Evolutionary conservation across 331 rosid genomes (phyloP).

Genomic region (Stylosanthes scabra): DNA sequence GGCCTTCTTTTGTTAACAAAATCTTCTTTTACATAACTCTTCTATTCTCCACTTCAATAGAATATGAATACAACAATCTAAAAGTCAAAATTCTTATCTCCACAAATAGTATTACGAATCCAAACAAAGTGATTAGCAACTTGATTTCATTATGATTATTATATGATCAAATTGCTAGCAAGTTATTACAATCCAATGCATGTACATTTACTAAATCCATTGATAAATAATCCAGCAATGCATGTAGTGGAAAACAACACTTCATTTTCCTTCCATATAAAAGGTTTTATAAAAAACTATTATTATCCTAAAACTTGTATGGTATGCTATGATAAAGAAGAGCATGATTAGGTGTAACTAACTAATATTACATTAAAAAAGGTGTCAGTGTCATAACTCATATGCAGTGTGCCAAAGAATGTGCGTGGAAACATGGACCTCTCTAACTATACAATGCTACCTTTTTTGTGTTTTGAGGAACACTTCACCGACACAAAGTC

Average conservation of each 20-base stretch:
- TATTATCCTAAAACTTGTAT: constrained; percentile 17
- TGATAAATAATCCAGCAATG: constrained; percentile 8
- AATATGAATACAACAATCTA: background rate
- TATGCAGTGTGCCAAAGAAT: constrained; percentile 32
- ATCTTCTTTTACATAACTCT: background rate
- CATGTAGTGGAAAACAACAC: constrained; percentile 2
- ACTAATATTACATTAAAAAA: constrained; percentile 15
- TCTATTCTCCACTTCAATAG: constrained; percentile 17
- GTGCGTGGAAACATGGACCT: constrained; percentile 20
- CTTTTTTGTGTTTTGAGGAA: constrained; percentile 29
- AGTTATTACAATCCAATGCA: constrained; percentile 6
- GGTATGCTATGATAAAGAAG: background rate
- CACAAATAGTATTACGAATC: background rate
- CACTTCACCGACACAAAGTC: constrained; percentile 41
- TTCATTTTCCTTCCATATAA: background rate
- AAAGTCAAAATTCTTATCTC: constrained; percentile 35
- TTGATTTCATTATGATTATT: constrained; percentile 8
- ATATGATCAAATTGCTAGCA: constrained; percentile 17
- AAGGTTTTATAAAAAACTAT: background rate
- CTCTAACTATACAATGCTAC: constrained; percentile 17
- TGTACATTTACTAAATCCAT: background rate
- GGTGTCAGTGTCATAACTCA: constrained; percentile 12
- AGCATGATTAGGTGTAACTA: constrained; percentile 34
- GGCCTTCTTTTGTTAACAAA: constrained; percentile 16
- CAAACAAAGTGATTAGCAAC: constrained; percentile 4